Conservation (phyloP, 371 early-diverging fungal species). For the Capillidium heterosporum region DNA sequence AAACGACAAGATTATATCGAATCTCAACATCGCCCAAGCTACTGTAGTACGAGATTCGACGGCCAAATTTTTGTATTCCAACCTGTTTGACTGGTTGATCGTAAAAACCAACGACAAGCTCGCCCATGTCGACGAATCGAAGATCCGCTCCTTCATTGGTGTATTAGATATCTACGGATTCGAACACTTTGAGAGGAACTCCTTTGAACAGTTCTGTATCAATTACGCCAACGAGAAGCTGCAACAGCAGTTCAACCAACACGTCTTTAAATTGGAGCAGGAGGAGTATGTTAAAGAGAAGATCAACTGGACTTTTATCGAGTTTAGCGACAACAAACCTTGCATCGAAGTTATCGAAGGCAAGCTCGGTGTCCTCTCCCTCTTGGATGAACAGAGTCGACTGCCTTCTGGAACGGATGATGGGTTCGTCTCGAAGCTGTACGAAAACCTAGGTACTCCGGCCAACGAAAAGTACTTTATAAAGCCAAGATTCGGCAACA, state of each 20-base stretch:
- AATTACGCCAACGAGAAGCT: conserved; percentile 96
- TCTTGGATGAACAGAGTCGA: conserved; percentile 93
- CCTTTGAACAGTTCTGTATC: conserved; percentile 99
- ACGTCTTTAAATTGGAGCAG: conserved; percentile 89
- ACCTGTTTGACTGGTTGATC: conserved; percentile 88
- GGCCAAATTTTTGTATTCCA: conserved; percentile 84
- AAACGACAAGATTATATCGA: conserved; percentile 66
- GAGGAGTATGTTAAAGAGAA: conserved; percentile 86
- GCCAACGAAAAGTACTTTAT: conserved; percentile 57
- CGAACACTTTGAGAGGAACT: conserved; percentile 94
- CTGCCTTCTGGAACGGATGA: conserved; percentile 80
- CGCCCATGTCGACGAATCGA: conserved; percentile 29
- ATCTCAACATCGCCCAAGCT: conserved; percentile 53
- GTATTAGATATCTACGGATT: conserved; percentile 95
- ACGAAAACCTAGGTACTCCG: conserved; percentile 49
- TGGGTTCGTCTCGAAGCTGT: conserved; percentile 68
- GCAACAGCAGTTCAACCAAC: conserved; percentile 91
- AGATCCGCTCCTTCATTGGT: conserved; percentile 62
- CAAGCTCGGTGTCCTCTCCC: conserved; percentile 73
- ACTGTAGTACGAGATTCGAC: conserved; percentile 75
- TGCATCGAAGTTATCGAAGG: conserved; percentile 98
- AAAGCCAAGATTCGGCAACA: conserved; percentile 74
- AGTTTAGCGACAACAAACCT: conserved; percentile 98
- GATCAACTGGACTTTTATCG: conserved; percentile 79
- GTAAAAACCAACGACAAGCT: conserved; percentile 63